These are phyloP conservation scores for Xerophyta viscosa DNA, from an alignment of 106 monocot species.

Conservation along the genomic window DNA sequence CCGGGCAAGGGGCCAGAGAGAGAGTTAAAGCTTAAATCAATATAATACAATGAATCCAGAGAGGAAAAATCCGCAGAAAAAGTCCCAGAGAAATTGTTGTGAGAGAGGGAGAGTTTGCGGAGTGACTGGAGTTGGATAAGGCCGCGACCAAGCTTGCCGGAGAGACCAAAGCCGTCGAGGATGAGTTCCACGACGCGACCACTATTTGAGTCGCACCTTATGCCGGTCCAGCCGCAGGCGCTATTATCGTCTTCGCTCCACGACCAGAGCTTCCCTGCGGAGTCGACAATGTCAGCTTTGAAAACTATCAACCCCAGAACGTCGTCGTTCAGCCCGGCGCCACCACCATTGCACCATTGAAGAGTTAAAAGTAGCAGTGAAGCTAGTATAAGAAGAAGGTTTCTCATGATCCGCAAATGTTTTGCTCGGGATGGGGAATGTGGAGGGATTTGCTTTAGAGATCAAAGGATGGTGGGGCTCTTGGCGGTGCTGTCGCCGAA, in stretches of 20 bases:
- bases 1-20: slow-evolving; percentile 53
- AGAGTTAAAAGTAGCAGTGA: too few relatives aligned
- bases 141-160: slow-evolving; percentile 68
- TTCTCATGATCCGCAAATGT: too few relatives aligned
- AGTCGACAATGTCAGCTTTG: slow-evolving; percentile 73
- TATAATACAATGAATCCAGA: slow-evolving; percentile 24
- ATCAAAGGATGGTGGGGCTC: too few relatives aligned
- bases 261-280: slow-evolving; percentile 47
- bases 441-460: too few relatives aligned
- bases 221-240: slow-evolving; percentile 65
- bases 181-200: slow-evolving; percentile 41
- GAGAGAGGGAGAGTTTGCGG: slow-evolving; percentile 48
- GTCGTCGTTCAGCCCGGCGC: slow-evolving; percentile 63
- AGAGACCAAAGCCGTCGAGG: slow-evolving; percentile 61
- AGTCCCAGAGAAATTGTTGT: slow-evolving; percentile 71
- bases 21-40: slow-evolving; percentile 60
- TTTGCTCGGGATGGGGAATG: too few relatives aligned
- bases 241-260: slow-evolving; percentile 80
- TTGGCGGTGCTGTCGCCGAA: too few relatives aligned
- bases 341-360: too few relatives aligned
- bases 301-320: slow-evolving; percentile 94
- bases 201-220: slow-evolving; percentile 48
- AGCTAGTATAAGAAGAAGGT: too few relatives aligned
- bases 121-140: slow-evolving; percentile 71
- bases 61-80: slow-evolving; percentile 35